Evolutionary conservation across 208 protist genomes (phyloP).

Genomic region (Crithidia fasciculata): DNA sequence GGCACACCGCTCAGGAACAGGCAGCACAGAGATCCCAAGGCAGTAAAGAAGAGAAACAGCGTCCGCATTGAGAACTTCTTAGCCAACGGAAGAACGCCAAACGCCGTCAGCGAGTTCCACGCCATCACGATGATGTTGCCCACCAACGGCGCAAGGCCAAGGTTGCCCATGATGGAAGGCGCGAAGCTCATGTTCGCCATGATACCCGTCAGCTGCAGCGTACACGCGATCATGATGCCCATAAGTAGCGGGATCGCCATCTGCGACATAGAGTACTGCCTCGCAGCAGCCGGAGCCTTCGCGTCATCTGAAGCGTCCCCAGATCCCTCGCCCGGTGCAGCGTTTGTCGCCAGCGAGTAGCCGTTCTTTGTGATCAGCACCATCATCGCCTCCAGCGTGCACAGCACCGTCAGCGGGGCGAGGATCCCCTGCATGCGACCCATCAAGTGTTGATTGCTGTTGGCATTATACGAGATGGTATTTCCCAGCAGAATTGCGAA

Average conservation of each 20-base stretch:
- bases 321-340: not conserved
- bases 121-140: constrained; percentile 62
- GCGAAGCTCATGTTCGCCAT: constrained; percentile 61
- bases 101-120: constrained; percentile 50
- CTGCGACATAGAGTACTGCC: not conserved
- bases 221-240: constrained; percentile 31
- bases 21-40: constrained; percentile 31
- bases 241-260: constrained; percentile 24
- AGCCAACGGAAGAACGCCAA: constrained; percentile 41
- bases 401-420: constrained; percentile 5
- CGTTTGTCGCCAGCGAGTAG: constrained; percentile 8
- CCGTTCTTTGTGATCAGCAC: constrained; percentile 16
- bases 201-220: constrained; percentile 58
- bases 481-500: constrained; percentile 35
- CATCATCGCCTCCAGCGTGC: constrained; percentile 8
- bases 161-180: constrained; percentile 36
- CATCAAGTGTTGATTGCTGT: constrained; percentile 30
- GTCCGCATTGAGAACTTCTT: constrained; percentile 20
- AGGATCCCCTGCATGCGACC: constrained; percentile 37
- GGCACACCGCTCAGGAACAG: constrained; percentile 31
- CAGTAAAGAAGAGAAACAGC: constrained; percentile 29
- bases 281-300: not conserved
- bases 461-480: constrained; percentile 22
- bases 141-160: constrained; percentile 34
- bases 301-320: not conserved